Percentiles rank a stretch among this genome's conserved stretches.
These are phyloP conservation scores for Larix sibirica DNA, from an alignment of 83 land plant genomes.

Conservation along the genomic window DNA sequence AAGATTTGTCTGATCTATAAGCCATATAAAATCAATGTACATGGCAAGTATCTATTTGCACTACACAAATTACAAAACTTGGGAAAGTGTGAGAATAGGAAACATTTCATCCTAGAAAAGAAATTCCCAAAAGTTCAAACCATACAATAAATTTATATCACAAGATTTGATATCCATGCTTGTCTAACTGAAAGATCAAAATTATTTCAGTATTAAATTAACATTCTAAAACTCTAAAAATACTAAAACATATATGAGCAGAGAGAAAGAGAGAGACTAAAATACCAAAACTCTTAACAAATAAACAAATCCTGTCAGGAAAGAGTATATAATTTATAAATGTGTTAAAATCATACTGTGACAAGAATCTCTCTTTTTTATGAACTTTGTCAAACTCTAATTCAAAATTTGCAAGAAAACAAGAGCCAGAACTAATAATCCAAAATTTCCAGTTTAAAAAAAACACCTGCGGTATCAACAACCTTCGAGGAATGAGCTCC, in stretches of 20 bases:
- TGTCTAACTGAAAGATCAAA: no score
- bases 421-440: background rate
- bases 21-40: background rate
- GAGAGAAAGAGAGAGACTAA: no score
- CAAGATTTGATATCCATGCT: no score
- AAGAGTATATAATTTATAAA: no score
- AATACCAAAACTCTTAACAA: no score
- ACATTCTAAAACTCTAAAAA: no score
- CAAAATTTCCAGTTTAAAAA: background rate
- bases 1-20: background rate
- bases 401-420: constrained; percentile 1
- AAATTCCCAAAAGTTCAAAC: no score
- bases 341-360: no score
- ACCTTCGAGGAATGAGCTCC: constrained; percentile 93
- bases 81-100: background rate
- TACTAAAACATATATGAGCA: no score
- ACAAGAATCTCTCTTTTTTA: background rate
- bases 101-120: background rate
- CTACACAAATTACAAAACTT: background rate
- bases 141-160: no score
- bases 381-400: background rate
- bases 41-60: background rate
- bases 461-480: constrained; percentile 86
- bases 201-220: no score
- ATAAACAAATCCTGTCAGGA: no score